These are phyloP conservation scores for Psophocarpus tetragonolobus DNA, from an alignment of 306 rosid species.

Conservation along the genomic window DNA sequence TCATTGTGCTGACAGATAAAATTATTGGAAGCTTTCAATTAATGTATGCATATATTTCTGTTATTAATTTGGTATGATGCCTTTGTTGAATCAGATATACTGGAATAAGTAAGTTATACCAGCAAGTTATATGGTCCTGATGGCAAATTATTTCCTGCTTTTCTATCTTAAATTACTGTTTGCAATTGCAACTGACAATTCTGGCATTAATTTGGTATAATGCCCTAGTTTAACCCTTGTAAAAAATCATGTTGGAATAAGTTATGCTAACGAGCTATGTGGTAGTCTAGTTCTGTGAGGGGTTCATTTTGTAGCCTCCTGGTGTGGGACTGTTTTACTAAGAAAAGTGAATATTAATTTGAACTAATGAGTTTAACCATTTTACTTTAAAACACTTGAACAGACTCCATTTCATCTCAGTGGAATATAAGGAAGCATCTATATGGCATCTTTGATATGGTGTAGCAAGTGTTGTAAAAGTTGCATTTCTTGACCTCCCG, in stretches of 20 bases:
- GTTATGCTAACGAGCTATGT: conserved; percentile 8
- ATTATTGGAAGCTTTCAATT: conserved; percentile 11
- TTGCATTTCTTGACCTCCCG: neutral
- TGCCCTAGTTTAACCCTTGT: neutral
- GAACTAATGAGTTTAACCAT: neutral
- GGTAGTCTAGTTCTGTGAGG: conserved; percentile 19
- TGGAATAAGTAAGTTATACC: conserved; percentile 16
- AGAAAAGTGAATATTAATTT: conserved; percentile 18
- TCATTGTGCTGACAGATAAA: neutral
- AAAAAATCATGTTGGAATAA: neutral
- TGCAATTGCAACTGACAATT: conserved; percentile 15
- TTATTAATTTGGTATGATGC: conserved; percentile 8
- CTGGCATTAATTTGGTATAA: neutral
- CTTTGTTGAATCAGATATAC: no score
- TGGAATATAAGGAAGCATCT: neutral
- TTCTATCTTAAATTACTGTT: neutral
- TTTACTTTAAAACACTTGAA: neutral
- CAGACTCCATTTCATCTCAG: conserved; percentile 4
- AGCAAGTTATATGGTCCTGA: neutral
- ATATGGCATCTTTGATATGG: conserved; percentile 17
- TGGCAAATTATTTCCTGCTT: neutral
- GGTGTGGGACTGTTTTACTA: neutral
- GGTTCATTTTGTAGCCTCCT: conserved; percentile 12
- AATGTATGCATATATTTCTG: neutral
- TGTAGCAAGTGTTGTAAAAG: conserved; percentile 6